Evolutionary conservation across 2,329 filamentous ascomycete genomes (phyloP), one percentile per base, ranked within the genome.

Genomic region (Botryotinia calthae): DNA sequence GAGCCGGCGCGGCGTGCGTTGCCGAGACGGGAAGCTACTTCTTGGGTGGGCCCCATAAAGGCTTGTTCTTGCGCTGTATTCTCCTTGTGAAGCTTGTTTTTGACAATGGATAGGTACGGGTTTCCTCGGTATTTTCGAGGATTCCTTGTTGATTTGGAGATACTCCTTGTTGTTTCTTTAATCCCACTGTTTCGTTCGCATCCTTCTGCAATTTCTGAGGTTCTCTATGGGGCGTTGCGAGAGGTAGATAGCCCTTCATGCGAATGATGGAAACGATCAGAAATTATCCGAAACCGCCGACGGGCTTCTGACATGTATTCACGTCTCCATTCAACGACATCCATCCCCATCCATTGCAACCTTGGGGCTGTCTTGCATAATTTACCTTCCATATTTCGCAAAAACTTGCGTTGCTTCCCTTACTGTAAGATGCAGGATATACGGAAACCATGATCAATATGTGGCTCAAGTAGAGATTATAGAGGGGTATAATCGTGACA

Each of bases 1-100:
- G 70, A 72, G 62, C 22, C 62, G 70, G 40, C 62, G 51, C 48
- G 62, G 61, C 70, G 40, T 67, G 62, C 62, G 40, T 25, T 72
- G 28, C 70, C 62, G 51, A 72, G 70, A 72, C 25, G 62, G 70
- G 70, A 71, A 71, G 48, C 61, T 66, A 58, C 48, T 58, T 37
- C 61, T 31, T 56, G 51, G 37, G 37, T 20, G 25, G 25, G 44
- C 40, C n/a, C 61, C 28, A 66, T 37, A 66, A 66, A 71, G 48
- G 44, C 44, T 66, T 66, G 22, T 51, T 20, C 42, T 44, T 63
- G 18, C 22, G 25, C 28, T 63, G 37, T 63, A 63, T 10, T 28
- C 22, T 48, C 40, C 31, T 40, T 25, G 31, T 51, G 20, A 51
- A 51, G 63, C 64, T 66, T 42, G 46, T 40, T 40, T 7, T 9